These are phyloP conservation scores for Penstemon newberryi DNA, from an alignment of 257 asterid genomes.

Conservation along the genomic window DNA sequence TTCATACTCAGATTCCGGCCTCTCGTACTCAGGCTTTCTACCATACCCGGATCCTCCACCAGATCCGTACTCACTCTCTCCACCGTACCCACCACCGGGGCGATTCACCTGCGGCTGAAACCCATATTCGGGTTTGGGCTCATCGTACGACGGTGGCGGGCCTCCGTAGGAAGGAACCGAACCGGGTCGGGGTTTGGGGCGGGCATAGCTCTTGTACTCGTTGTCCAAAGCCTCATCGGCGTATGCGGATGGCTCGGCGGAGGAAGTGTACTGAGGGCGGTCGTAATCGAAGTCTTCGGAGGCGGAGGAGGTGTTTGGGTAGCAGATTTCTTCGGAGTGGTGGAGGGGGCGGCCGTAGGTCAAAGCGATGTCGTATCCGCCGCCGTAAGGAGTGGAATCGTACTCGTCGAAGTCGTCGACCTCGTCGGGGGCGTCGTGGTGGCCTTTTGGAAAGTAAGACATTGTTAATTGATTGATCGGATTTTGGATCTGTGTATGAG, in stretches of 20 bases:
- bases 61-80: conserved; percentile 28
- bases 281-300: conserved; percentile 68
- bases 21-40: conserved; percentile 13
- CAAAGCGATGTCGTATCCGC: conserved; percentile 73
- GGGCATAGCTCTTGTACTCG: conserved; percentile 78
- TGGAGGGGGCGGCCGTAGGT: conserved; percentile 80
- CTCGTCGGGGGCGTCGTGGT: conserved; percentile 49
- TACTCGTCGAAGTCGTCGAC: conserved; percentile 77
- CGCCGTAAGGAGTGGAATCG: conserved; percentile 86
- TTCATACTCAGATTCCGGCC: too few relatives aligned
- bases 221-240: conserved; percentile 59
- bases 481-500: background rate
- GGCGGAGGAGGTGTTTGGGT: conserved; percentile 50
- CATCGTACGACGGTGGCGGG: conserved; percentile 31
- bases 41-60: conserved; percentile 35
- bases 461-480: conserved; percentile 33
- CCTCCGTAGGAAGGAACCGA: conserved; percentile 33
- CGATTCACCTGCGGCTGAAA: conserved; percentile 46
- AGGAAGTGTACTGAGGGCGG: conserved; percentile 72
- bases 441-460: conserved; percentile 85
- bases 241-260: conserved; percentile 79
- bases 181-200: conserved; percentile 64
- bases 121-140: conserved; percentile 45
- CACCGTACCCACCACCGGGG: conserved; percentile 40
- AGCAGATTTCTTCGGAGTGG: conserved; percentile 79